Evolutionary conservation across 2,329 filamentous ascomycete genomes (phyloP), one percentile per base, ranked within the genome.

Genomic region (Exophiala lecanii-corni): DNA sequence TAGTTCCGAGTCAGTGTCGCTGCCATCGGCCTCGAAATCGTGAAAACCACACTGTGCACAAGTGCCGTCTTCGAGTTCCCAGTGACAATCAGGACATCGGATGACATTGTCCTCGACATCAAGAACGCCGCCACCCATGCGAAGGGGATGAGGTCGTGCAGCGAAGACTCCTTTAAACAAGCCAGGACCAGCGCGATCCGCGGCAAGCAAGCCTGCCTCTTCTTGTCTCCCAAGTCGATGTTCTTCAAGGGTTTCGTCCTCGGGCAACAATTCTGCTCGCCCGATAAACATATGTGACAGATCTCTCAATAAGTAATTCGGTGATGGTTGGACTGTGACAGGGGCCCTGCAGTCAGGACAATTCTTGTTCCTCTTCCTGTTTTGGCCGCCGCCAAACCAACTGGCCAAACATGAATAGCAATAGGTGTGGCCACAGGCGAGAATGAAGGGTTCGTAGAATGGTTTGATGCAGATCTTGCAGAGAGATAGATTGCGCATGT

Each of bases 381-480:
- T 31, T 2, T 40, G 26, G 7, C 26, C 56, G 13, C 59, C 57
- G 15, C 58, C 43, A 39, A 66, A 63, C 62, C 56, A 63, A 47
- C 54, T 64, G 26, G 60, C 61, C 21, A 66, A 50, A 45, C 62
- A 65, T 57, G 74, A 78, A 59, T 86, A 86, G 65, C 82, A 86
- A 62, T 83, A 85, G 5, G 81, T 84, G 60, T 86, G 82, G 3
- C 82, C 82, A 55, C 82, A 86, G 5, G 71, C 71, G 39, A 84
- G 71, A 13, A 78, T 81, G 62, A 79, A 86, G 2, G 82, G 82
- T 61, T 85, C 81, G 62, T 84, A 84, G 37, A 85, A 71, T 36
- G 81, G 73, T 42, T 77, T 74, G 53, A 82, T 76, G 62, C 82
- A 86, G 50, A 86, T 80, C 51, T 80, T 79, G 66, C 82, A 86